Evolutionary conservation across 495 filamentous ascomycete species (phyloP), one percentile per base, ranked within the genome.

Genomic region (Platismatia glauca): DNA sequence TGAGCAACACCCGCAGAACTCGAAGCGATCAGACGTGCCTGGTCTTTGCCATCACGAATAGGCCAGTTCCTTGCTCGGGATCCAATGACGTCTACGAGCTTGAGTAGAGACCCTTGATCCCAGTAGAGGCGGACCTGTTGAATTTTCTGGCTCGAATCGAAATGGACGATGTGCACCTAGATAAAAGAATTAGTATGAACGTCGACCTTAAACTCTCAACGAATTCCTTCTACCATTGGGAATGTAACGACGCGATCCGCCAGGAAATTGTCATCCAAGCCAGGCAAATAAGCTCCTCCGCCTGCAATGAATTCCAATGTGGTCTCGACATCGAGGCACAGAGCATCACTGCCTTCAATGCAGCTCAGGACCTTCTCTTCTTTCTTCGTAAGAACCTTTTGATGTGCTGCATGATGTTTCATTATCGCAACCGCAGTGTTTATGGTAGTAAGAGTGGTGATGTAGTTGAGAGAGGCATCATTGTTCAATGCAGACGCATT

Each of bases 31-130:
- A 95, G 76, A 66, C 81, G 86, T 50, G 85, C 79, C 74, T 97
- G 94, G 31, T 95, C 91, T 66, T 84, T 87, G 61, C 87, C 89
- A 70, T 96, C 91, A 63, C 86, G 88, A 73, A 98, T 93, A 24
- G 94, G 94, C 94, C 94, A 98, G 70, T 88, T 90, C 69, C 86
- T 88, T 53, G 88, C 89, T 33, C 89, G 86, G 67, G 84, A 83
- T 61, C 94, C 94, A 74, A 98, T 97, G 37, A 96, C 86, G 67
- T 96, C 91, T 58, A 97, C 83, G 71, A 93, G 87, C 75, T 94
- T 97, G 64, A 98, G 80, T 12, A 97, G 82, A 58, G 90, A 90
- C 33, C 85, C 92, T 74, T 97, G 95, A 71, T 98, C 94, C 94
- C 94, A 98, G 73, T 87, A 88, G 63, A 92, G 84, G 59, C 91